These are phyloP conservation scores for Phyllosticta paracitricarpa DNA, from an alignment of 2,329 filamentous ascomycete genomes.

Conservation along the genomic window DNA sequence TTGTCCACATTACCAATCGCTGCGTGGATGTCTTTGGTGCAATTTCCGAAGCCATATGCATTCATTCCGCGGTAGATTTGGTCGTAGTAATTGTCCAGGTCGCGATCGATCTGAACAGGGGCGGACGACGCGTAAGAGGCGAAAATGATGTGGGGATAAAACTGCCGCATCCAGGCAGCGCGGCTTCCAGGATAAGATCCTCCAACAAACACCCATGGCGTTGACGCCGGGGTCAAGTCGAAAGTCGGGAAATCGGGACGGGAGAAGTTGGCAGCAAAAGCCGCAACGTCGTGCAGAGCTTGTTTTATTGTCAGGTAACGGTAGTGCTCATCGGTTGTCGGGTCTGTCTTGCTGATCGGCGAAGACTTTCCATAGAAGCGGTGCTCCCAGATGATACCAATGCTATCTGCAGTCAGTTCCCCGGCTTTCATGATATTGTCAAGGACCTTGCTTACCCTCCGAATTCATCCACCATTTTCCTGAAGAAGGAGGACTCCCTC, in stretches of 20 bases:
- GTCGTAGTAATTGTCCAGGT: slow-evolving; percentile 44
- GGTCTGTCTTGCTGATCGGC: slow-evolving; percentile 20
- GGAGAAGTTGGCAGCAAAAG: slow-evolving; percentile 31
- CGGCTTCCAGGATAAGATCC: slow-evolving; percentile 30
- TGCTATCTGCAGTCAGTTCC: slow-evolving; percentile 21
- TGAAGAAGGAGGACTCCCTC: neutral
- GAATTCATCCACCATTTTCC: neutral
- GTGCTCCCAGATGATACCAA: slow-evolving; percentile 33
- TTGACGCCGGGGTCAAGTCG: slow-evolving; percentile 24
- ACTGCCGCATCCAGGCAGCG: slow-evolving; percentile 29
- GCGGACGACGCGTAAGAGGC: slow-evolving; percentile 28
- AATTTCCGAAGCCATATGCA: slow-evolving; percentile 34
- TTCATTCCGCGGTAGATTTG: slow-evolving; percentile 39
- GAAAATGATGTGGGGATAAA: slow-evolving; percentile 29
- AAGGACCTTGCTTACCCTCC: neutral
- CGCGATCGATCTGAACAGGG: slow-evolving; percentile 36
- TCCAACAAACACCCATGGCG: slow-evolving; percentile 30
- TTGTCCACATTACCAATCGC: slow-evolving; percentile 41
- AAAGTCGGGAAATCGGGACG: slow-evolving; percentile 23
- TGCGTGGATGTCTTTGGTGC: slow-evolving; percentile 39
- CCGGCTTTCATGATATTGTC: neutral
- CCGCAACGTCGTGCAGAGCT: slow-evolving; percentile 31
- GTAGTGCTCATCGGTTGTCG: slow-evolving; percentile 14
- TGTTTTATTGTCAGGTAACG: slow-evolving; percentile 31
- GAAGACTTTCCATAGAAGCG: slow-evolving; percentile 34